Percentiles rank a stretch among this genome's conserved stretches.
phyloP scores from a whole-genome alignment of 306 rosid species.

The Abrus precatorius region DNA sequence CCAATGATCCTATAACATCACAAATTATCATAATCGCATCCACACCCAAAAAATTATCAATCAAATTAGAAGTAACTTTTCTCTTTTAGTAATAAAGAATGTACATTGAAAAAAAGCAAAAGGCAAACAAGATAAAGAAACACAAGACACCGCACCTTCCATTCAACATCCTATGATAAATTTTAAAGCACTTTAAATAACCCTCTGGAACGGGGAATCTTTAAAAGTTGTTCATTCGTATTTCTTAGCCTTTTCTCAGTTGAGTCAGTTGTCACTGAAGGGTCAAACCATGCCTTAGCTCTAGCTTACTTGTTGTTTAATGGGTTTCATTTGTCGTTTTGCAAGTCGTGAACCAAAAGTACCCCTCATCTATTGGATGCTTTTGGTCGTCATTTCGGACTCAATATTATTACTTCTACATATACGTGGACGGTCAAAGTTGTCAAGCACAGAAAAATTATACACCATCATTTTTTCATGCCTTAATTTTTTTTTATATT shows the following conservation, averaged over 20 bases:
- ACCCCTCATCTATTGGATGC: conserved; percentile 19
- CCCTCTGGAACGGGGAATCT: conserved; percentile 44
- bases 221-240: conserved; percentile 41
- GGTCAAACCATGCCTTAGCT: conserved; percentile 24
- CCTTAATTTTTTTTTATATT: background rate
- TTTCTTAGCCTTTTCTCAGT: conserved; percentile 38
- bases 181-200: conserved; percentile 16
- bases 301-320: conserved; percentile 41
- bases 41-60: conserved; percentile 22
- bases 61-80: background rate
- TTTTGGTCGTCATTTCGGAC: conserved; percentile 37
- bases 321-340: conserved; percentile 46
- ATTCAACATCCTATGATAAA: background rate
- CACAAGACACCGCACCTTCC: conserved; percentile 4
- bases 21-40: conserved; percentile 16
- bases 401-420: background rate
- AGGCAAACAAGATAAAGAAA: background rate
- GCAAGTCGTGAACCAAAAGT: background rate
- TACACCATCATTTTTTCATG: background rate
- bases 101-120: background rate
- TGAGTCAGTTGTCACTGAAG: conserved; percentile 39
- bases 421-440: background rate
- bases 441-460: background rate
- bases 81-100: conserved; percentile 15
- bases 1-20: conserved; percentile 82